phyloP scores from a whole-genome alignment of 2,329 filamentous ascomycete species.

The Trichoderma koningiopsis region DNA sequence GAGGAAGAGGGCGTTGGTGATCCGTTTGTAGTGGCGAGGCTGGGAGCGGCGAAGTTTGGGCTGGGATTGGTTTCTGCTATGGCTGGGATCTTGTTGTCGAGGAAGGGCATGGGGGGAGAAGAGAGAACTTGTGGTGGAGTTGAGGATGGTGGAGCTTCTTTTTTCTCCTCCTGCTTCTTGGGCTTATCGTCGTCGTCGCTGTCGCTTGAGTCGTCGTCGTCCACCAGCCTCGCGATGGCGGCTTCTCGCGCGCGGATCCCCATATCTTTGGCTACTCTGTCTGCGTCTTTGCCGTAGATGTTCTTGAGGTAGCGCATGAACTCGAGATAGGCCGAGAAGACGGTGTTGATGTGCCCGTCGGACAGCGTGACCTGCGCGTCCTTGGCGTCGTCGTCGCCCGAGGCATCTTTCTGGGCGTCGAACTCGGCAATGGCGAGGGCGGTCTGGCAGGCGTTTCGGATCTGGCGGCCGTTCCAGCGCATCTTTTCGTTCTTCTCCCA shows the following conservation, averaged over 20 bases:
- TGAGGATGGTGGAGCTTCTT: not conserved
- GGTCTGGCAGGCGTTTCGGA: slow-evolving; percentile 29
- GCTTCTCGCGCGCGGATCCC: not conserved
- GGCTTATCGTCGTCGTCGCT: not conserved
- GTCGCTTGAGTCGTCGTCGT: not conserved
- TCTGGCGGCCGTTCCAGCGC: slow-evolving; percentile 29
- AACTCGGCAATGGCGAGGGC: slow-evolving; percentile 38
- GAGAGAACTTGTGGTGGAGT: not conserved
- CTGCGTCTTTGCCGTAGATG: slow-evolving; percentile 13
- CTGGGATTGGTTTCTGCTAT: not conserved
- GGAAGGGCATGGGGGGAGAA: not conserved
- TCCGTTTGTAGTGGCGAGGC: not conserved
- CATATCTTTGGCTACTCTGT: slow-evolving; percentile 9
- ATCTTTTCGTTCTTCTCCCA: slow-evolving; percentile 6
- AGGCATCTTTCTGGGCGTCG: slow-evolving; percentile 34
- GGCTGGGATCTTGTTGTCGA: not conserved
- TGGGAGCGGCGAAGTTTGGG: not conserved
- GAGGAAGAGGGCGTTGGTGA: not conserved
- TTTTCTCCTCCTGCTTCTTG: not conserved
- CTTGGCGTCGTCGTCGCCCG: not conserved
- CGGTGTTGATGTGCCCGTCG: slow-evolving; percentile 29
- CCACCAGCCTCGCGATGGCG: not conserved
- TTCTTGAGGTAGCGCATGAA: slow-evolving; percentile 31
- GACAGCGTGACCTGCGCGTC: slow-evolving; percentile 27
- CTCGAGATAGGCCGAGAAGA: slow-evolving; percentile 30